Evolutionary conservation across 2,329 filamentous ascomycete genomes (phyloP).

Genomic region (Aureobasidium lini): DNA sequence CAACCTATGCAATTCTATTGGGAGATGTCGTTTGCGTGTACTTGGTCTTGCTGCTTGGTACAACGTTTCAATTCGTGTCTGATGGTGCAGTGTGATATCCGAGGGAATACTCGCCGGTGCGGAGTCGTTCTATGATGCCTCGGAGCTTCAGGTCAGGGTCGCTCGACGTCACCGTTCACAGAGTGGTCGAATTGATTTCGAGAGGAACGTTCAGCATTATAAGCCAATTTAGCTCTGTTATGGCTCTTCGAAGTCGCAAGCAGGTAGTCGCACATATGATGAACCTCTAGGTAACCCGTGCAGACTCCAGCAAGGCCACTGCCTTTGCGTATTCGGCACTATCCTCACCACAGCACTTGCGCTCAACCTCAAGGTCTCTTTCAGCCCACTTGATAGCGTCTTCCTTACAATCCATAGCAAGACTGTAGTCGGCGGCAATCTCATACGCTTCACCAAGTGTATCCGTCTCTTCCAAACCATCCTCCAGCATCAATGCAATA

Average conservation of each 20-base stretch:
- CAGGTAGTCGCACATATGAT: neutral
- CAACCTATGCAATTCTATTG: neutral
- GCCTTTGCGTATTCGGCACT: constrained; percentile 8
- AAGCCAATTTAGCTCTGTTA: neutral
- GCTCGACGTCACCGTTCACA: neutral
- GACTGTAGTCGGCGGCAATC: constrained; percentile 17
- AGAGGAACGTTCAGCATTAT: neutral
- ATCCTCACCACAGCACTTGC: constrained; percentile 17
- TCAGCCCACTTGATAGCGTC: constrained; percentile 19
- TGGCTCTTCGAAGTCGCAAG: neutral
- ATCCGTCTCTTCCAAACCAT: constrained; percentile 19
- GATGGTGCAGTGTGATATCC: neutral
- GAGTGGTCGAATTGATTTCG: neutral
- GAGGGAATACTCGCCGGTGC: neutral
- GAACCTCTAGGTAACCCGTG: neutral
- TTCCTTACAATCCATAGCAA: constrained; percentile 14
- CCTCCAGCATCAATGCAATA: constrained; percentile 18
- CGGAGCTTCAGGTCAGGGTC: neutral
- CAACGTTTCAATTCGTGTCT: neutral
- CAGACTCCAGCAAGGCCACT: neutral
- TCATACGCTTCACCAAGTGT: constrained; percentile 18
- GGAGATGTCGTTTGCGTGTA: neutral
- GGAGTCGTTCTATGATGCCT: constrained; percentile 2
- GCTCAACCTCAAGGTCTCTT: constrained; percentile 24
- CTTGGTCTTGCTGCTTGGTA: neutral